Evolutionary conservation across 2,329 filamentous ascomycete species (phyloP).

Genomic region (Verticillium albo-atrum): DNA sequence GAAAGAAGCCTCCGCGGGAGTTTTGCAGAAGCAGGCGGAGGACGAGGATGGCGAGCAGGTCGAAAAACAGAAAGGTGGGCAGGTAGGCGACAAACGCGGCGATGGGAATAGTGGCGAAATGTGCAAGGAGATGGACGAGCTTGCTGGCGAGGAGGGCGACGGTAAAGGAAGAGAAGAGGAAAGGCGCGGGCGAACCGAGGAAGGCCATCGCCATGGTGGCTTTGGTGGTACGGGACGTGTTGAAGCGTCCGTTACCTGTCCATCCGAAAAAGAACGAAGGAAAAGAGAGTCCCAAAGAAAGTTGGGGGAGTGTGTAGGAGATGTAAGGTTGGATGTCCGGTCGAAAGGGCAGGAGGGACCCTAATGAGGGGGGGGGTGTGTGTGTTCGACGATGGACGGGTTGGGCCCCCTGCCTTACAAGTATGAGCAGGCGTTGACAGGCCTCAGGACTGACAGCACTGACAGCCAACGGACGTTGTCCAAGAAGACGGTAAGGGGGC

Average conservation of each 20-base stretch:
- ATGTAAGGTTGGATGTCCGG: no score
- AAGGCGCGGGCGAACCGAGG: constrained; percentile 8
- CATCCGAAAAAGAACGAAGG: neutral
- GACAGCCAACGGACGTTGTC: neutral
- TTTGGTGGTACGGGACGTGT: neutral
- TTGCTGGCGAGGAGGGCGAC: constrained; percentile 22
- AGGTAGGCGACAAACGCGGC: constrained; percentile 23
- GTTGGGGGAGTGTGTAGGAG: neutral
- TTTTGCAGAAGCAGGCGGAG: constrained; percentile 19
- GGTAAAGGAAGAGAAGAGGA: constrained; percentile 23
- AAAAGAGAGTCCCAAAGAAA: neutral
- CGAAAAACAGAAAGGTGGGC: constrained; percentile 23
- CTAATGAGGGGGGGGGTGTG: no score
- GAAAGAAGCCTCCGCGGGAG: constrained; percentile 15
- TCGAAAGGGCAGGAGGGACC: no score
- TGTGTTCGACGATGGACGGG: no score
- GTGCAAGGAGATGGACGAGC: constrained; percentile 19
- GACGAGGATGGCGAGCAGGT: constrained; percentile 18
- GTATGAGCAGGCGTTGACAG: no score
- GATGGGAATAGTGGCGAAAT: constrained; percentile 20
- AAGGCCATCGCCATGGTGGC: neutral
- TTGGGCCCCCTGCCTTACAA: neutral
- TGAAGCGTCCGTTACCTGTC: constrained; percentile 2
- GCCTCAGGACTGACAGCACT: neutral
- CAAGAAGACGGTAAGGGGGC: no score